Base-by-base conservation (phyloP, 2,329 filamentous ascomycete species). In the Cordyceps javanica region DNA sequence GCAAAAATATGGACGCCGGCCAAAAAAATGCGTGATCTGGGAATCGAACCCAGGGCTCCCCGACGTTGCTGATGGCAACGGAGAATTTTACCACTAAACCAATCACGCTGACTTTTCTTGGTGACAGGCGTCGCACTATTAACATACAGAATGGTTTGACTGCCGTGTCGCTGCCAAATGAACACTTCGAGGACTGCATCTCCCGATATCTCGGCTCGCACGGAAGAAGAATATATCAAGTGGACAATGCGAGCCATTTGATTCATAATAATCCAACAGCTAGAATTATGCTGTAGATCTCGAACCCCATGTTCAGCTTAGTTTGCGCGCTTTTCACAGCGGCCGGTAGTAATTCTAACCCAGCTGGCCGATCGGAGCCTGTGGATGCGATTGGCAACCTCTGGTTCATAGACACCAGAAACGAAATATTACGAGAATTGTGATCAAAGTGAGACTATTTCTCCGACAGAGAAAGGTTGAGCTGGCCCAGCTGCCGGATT, bases 41-140 rank as follows among this genome's bases (percentile, higher is more conserved):
- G 66, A 69, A 68, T 69, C 65, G 67, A 69, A 69, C 66, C 66
- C 67, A 67, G 67, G 66, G 66, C 67, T 67, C 67, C 65, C 65
- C 66, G 67, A 68, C 61, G 60, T 60, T 59, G 55, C 62, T 53
- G 60, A 67, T 69, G 67, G 67, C 66, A 69, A 69, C 66, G 67
- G 66, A 68, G 66, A 67, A 69, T 69, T 69, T 68, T 68, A 69
- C 66, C 67, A 68, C 66, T 69, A 68, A 68, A 68, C 67, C 67
- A 69, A 66, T 67, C 60, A 69, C 66, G 66, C 67, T 60, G 44
- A 45, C 55, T 6, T 44, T 36, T n/a, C 26, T 39, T 10, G 30
- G 7, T 56, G 34, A 11, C n/a, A 8, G 5, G 1, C 1, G 11
- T 2, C 2, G 26, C 8, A 38, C 52, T 57, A 58, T 53, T 42